Evolutionary conservation across 345 rosid genomes (phyloP).

Genomic region (Lumnitzera littorea): DNA sequence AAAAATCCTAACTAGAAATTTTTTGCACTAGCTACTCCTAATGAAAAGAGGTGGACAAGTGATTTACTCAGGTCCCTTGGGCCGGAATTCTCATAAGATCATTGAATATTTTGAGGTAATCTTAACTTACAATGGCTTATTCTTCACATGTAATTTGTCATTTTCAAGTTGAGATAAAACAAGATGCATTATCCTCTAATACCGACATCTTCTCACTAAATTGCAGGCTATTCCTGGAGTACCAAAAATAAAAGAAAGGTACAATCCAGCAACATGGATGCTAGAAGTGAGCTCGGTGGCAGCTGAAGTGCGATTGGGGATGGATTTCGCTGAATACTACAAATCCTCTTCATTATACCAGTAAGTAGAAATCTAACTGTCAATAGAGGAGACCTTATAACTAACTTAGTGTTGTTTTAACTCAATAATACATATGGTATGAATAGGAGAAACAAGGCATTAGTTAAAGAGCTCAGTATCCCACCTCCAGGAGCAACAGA

Average conservation of each 20-base stretch:
- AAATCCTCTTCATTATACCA: slow-evolving; percentile 26
- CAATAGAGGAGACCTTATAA: neutral
- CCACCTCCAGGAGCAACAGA: slow-evolving; percentile 36
- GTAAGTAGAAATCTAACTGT: slow-evolving; percentile 18
- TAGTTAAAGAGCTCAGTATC: slow-evolving; percentile 34
- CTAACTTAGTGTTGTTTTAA: neutral
- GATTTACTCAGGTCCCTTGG: slow-evolving; percentile 41
- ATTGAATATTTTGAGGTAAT: slow-evolving; percentile 45
- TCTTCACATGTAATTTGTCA: neutral
- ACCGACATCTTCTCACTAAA: neutral
- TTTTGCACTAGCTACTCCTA: slow-evolving; percentile 22
- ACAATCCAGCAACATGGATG: slow-evolving; percentile 61
- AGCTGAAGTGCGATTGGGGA: slow-evolving; percentile 30
- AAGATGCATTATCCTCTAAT: neutral
- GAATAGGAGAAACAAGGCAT: slow-evolving; percentile 30
- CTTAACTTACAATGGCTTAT: neutral
- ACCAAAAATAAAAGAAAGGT: slow-evolving; percentile 35
- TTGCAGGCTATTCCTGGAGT: slow-evolving; percentile 38
- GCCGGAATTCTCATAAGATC: slow-evolving; percentile 38
- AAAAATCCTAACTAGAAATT: neutral
- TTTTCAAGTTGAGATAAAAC: neutral
- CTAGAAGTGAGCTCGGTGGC: slow-evolving; percentile 38
- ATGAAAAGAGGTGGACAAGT: slow-evolving; percentile 57
- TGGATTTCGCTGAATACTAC: slow-evolving; percentile 41
- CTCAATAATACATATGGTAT: slow-evolving; percentile 1